Evolutionary conservation across 176 grass and related monocot species (phyloP).

Genomic region (Chrysopogon serrulatus): DNA sequence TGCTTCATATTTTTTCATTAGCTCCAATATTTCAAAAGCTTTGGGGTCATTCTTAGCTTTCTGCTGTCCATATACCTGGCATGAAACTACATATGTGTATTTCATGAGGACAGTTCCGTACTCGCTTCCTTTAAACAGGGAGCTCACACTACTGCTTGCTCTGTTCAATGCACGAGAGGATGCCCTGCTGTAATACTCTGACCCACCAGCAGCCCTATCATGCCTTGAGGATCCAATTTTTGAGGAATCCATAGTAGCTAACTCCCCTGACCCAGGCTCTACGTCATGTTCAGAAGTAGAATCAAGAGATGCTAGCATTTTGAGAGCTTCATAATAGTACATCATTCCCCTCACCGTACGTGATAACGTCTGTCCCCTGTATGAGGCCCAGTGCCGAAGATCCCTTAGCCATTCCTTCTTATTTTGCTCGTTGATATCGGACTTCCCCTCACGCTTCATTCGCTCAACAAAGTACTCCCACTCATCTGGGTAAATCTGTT

Average conservation of each 20-base stretch:
- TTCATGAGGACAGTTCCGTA: slow-evolving; percentile 88
- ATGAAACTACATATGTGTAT: slow-evolving; percentile 93
- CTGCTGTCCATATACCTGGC: slow-evolving; percentile 88
- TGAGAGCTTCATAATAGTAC: slow-evolving; percentile 96
- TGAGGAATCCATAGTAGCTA: slow-evolving; percentile 47
- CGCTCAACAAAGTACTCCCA: slow-evolving; percentile 80
- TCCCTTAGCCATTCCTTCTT: slow-evolving; percentile 52
- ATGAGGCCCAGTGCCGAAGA: slow-evolving; percentile 81
- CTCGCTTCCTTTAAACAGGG: slow-evolving; percentile 90
- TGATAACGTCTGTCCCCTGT: slow-evolving; percentile 83
- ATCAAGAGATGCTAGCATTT: slow-evolving; percentile 90
- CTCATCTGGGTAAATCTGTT: slow-evolving; percentile 81
- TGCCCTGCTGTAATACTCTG: slow-evolving; percentile 40
- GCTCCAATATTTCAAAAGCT: slow-evolving; percentile 79
- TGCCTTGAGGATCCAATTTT: slow-evolving; percentile 40
- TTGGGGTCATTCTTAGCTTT: slow-evolving; percentile 73
- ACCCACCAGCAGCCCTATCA: slow-evolving; percentile 29
- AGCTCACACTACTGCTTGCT: slow-evolving; percentile 54
- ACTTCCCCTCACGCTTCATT: slow-evolving; percentile 72
- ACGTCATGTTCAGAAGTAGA: slow-evolving; percentile 85
- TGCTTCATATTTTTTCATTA: slow-evolving; percentile 94
- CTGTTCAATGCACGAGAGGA: slow-evolving; percentile 57
- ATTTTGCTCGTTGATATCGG: slow-evolving; percentile 49
- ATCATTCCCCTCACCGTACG: slow-evolving; percentile 93
- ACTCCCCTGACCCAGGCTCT: slow-evolving; percentile 54